phyloP scores from a whole-genome alignment of 116 monocot genomes.

The Papilionanthe hybrid region DNA sequence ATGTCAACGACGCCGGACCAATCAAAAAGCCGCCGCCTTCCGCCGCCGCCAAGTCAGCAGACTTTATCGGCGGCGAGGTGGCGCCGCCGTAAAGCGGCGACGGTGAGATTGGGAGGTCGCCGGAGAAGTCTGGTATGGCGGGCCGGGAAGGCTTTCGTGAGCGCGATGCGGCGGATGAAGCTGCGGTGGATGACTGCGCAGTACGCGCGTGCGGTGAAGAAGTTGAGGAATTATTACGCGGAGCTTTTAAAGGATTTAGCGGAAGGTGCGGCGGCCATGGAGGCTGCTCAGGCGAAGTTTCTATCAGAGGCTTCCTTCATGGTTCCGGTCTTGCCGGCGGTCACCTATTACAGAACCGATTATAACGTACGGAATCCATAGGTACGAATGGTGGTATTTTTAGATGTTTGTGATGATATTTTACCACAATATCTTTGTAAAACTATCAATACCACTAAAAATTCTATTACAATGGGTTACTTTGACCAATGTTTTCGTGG shows the following conservation, averaged over 20 bases:
- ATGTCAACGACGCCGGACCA: background rate
- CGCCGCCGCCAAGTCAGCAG: slow-evolving; percentile 6
- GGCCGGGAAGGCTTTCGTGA: background rate
- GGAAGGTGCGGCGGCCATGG: slow-evolving; percentile 18
- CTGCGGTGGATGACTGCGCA: slow-evolving; percentile 3
- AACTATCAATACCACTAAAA: too few species aligned
- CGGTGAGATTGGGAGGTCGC: slow-evolving; percentile 17
- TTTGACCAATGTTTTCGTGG: too few species aligned
- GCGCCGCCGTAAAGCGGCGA: background rate
- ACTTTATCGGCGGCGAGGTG: slow-evolving; percentile 38
- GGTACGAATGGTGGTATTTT: too few species aligned
- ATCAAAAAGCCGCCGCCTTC: background rate
- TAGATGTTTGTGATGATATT: too few species aligned
- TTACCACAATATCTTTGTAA: too few species aligned
- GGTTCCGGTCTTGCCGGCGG: slow-evolving; percentile 9
- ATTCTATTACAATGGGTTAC: too few species aligned
- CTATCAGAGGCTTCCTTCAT: slow-evolving; percentile 14
- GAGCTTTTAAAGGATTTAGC: slow-evolving; percentile 6
- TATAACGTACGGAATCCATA: too few species aligned
- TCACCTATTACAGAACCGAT: background rate
- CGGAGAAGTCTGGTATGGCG: slow-evolving; percentile 28
- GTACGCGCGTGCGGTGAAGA: slow-evolving; percentile 1
- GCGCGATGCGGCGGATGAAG: slow-evolving; percentile 8
- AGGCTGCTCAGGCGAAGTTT: slow-evolving; percentile 10
- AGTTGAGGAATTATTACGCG: slow-evolving; percentile 3